Conservation (phyloP, 306 rosid genomes). For the Erythrophleum fordii region DNA sequence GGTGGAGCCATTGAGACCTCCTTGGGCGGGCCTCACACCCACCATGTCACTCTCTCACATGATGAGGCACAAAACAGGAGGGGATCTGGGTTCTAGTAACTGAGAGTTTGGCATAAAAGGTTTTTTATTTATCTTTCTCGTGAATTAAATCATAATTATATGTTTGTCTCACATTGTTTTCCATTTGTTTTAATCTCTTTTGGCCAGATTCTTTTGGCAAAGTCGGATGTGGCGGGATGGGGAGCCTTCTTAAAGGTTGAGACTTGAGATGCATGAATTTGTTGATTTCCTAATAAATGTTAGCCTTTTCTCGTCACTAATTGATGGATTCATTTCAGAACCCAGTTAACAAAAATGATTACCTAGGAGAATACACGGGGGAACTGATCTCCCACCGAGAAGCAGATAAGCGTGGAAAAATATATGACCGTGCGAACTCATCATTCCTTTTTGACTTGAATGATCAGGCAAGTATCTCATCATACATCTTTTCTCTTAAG, state of each 20-base stretch:
- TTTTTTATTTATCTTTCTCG: slow-evolving; percentile 18
- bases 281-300: slow-evolving; percentile 15
- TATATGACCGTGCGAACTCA: slow-evolving; percentile 95
- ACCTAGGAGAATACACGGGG: slow-evolving; percentile 96
- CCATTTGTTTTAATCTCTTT: slow-evolving; percentile 19
- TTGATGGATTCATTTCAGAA: slow-evolving; percentile 69
- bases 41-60: no score
- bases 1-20: no score
- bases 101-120: slow-evolving; percentile 17
- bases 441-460: slow-evolving; percentile 98
- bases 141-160: slow-evolving; percentile 29
- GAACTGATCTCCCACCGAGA: slow-evolving; percentile 95
- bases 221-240: slow-evolving; percentile 99
- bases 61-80: no score
- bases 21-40: no score
- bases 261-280: slow-evolving; percentile 32
- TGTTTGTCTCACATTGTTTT: slow-evolving; percentile 28
- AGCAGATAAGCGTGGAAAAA: slow-evolving; percentile 97
- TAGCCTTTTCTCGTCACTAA: slow-evolving; percentile 43
- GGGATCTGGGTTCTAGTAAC: background rate
- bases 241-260: slow-evolving; percentile 96
- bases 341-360: slow-evolving; percentile 90
- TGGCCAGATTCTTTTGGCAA: slow-evolving; percentile 82
- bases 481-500: slow-evolving; percentile 9
- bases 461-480: slow-evolving; percentile 77